phyloP scores from a whole-genome alignment of 139 green algal species.

The Nannochloris sp. region DNA sequence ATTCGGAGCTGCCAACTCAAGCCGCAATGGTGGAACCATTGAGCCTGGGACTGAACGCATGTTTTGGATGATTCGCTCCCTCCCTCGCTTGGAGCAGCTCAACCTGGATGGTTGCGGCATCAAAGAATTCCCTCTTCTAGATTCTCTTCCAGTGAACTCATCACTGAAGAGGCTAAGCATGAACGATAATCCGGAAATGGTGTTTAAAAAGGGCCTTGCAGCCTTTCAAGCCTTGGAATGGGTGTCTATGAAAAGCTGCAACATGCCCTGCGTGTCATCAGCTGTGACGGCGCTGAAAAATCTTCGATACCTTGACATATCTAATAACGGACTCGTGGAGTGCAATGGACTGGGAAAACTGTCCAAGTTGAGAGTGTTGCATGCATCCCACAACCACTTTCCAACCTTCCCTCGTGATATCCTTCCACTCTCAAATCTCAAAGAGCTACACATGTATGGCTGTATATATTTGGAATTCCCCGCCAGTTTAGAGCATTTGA shows the following conservation, averaged over 20 bases:
- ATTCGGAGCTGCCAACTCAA: not conserved
- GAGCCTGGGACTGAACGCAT: not conserved
- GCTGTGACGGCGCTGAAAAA: not conserved
- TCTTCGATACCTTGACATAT: conserved; percentile 3
- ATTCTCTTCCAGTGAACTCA: not conserved
- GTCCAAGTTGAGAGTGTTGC: not conserved
- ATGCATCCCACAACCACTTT: conserved; percentile 3
- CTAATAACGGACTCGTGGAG: conserved; percentile 4
- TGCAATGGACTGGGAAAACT: not conserved
- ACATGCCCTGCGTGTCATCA: not conserved
- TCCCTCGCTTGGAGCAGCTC: not conserved
- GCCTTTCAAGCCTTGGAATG: not conserved
- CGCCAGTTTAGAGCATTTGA: no score
- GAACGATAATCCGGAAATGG: not conserved
- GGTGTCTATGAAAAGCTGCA: not conserved
- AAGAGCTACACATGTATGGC: not conserved
- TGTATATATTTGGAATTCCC: not conserved
- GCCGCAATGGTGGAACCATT: not conserved
- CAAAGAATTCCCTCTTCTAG: not conserved
- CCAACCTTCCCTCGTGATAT: conserved; percentile 3
- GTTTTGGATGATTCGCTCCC: conserved; percentile 5
- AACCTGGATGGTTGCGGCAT: not conserved
- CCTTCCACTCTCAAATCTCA: not conserved
- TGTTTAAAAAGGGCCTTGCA: not conserved
- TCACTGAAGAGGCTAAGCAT: not conserved